Evolutionary conservation across 1,284 basidiomycete genomes (phyloP), one percentile per base, ranked within the genome.

Genomic region (Heterobasidion occidentale): DNA sequence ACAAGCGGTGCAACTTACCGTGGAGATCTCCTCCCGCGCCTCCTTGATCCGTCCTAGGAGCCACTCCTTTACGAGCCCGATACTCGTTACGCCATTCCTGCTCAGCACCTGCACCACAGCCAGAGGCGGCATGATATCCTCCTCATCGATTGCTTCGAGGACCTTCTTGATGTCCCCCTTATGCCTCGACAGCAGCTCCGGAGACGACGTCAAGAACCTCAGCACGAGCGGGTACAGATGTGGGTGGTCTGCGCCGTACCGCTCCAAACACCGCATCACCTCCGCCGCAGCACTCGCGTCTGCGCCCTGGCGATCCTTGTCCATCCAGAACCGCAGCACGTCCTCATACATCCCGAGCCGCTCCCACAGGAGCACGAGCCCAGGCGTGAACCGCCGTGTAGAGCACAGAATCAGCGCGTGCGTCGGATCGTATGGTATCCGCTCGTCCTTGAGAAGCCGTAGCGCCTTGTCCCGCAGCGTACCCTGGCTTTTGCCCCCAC

Each of bases 311-410:
- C 74, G 77, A 63, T 84, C 77, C 59, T 76, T 77, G 55, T 86
- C 88, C 80, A 96, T 96, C 86, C 89, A 94, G 74, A 92, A 94
- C 19, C 94, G 82, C 34, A 99, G 66, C 44, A 98, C 86, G 61
- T 98, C 95, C 65, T 98, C 97, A 69, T 93, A 92, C 94, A 98
- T 95, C 2, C 90, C 94, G 75, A 94, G 78, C 55, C 83, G 84
- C 72, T 98, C 96, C 89, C 94, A 98, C 1, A 99, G 75, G 9
- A 91, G 74, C 0, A 98, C 88, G 9, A 97, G 77, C 0, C 96
- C 96, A 0, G 83, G 80, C 0, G 87, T 93, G 67, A 94, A 98
- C 3, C 75, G 77, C 38, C 82, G 79, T 47, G 86, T 91, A 7
- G 94, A 90, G 72, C 95, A 99, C 0, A 99, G 79, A 46, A 99